Evolutionary conservation across 805 yeast species (phyloP).

Genomic region (Metschnikowia cerradonensis): DNA sequence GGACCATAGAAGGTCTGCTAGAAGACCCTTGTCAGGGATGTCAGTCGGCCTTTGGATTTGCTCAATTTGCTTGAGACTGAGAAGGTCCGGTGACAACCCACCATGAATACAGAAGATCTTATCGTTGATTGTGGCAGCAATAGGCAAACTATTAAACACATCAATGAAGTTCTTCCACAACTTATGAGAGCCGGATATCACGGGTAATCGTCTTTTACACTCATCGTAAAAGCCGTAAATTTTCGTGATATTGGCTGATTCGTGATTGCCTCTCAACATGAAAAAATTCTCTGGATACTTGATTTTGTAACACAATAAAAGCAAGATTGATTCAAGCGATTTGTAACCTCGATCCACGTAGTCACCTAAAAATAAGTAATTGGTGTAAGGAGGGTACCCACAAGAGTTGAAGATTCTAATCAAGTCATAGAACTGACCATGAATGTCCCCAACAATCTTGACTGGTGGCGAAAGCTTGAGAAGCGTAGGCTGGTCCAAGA

Average conservation of each 20-base stretch:
- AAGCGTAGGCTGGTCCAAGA: conserved; percentile 60
- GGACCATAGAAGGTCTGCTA: conserved; percentile 79
- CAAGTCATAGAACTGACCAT: conserved; percentile 59
- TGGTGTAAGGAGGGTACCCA: conserved; percentile 56
- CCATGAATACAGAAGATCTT: conserved; percentile 62
- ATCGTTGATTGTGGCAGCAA: conserved; percentile 59
- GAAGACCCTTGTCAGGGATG: conserved; percentile 73
- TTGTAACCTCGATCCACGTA: conserved; percentile 59
- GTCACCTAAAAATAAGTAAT: conserved; percentile 55
- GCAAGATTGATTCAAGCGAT: conserved; percentile 51
- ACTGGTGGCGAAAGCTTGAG: conserved; percentile 72
- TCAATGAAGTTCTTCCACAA: conserved; percentile 52
- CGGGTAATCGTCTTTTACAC: conserved; percentile 49
- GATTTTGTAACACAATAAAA: conserved; percentile 50
- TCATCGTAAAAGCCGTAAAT: conserved; percentile 61
- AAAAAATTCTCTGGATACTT: conserved; percentile 59
- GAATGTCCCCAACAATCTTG: conserved; percentile 80
- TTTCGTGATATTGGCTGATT: conserved; percentile 54
- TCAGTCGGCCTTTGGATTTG: conserved; percentile 77
- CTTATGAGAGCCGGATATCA: conserved; percentile 26
- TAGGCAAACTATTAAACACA: conserved; percentile 55
- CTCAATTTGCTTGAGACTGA: conserved; percentile 62
- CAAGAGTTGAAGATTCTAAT: conserved; percentile 53
- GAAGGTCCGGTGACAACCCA: conserved; percentile 71
- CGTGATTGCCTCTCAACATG: conserved; percentile 58